A percentile compares a stretch with the other conserved stretches of the same genome.
phyloP scores from a whole-genome alignment of 306 rosid species.

The Hippophae tibetana region DNA sequence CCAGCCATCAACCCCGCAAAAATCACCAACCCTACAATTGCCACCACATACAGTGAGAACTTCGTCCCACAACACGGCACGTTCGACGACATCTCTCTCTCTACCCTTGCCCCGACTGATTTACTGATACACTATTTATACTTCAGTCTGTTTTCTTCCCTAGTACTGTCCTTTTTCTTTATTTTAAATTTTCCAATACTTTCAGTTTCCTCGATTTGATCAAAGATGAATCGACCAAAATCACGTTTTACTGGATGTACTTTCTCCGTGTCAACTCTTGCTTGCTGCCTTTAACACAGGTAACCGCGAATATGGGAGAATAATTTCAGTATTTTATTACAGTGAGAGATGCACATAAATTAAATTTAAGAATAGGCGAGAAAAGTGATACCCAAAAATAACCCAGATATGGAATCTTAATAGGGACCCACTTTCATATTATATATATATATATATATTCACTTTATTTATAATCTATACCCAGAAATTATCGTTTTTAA shows the following conservation, averaged over 20 bases:
- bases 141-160: slow-evolving; percentile 1
- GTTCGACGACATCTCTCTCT: slow-evolving; percentile 45
- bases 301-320: too few species aligned
- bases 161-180: neutral
- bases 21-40: slow-evolving; percentile 53
- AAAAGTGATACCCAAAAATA: too few species aligned
- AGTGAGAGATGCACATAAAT: too few species aligned
- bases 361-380: too few species aligned
- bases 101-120: neutral
- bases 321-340: too few species aligned
- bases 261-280: neutral
- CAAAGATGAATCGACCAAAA: neutral
- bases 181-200: neutral
- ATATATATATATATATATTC: too few species aligned
- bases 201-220: slow-evolving; percentile 2
- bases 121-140: neutral
- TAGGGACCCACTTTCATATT: too few species aligned
- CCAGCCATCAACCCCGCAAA: slow-evolving; percentile 98
- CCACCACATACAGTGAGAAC: slow-evolving; percentile 43
- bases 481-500: too few species aligned
- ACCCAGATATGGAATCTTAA: too few species aligned
- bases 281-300: too few species aligned
- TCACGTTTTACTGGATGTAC: neutral
- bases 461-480: too few species aligned
- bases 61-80: slow-evolving; percentile 53